Evolutionary conservation across 2,329 filamentous ascomycete species (phyloP), one percentile per base, ranked within the genome.

Genomic region (Pezicula neosporulosa): DNA sequence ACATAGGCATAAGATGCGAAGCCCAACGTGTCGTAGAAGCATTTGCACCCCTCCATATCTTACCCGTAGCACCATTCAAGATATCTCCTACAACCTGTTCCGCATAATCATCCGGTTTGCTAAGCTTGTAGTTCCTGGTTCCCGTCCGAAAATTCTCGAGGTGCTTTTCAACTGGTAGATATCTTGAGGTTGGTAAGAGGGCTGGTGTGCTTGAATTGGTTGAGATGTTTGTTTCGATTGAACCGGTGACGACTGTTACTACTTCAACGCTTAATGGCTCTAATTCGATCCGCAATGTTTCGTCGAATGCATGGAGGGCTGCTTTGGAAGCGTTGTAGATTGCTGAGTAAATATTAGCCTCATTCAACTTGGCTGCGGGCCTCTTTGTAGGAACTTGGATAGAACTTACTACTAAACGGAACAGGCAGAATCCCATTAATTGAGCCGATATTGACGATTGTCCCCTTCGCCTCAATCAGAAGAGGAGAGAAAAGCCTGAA

Each of bases 401-500:
- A 21, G 21, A 10, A 36, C 48, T 36, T 42, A 54, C 47, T 48
- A 38, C 44, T 41, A 27, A 42, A 52, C 13, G 53, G 50, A 16
- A 52, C 28, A 5, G 41, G 41, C 6, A 52, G 13, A 54, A 28
- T 21, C 15, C 36, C 43, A 7, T 48, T 47, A 33, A 52, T 48
- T 6, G 53, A 56, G 10, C 46, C 28, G 35, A 65, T 63, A 46
- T 65, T 65, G 15, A 65, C 61, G 19, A 67, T 58, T 4, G 57
- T 60, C 3, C 63, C 64, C 28, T 60, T 58, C 3, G 64, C 52
- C 15, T 50, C 44, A n/a, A 71, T 69, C 24, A 70, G 48, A 3
- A 69, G 47, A 1, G 65, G 62, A 0, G 58, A 54, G n/a, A 50
- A 70, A 70, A 5, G 60, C 52, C 39, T 66, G 57, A 13, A 59